Conservation (phyloP, 805 yeast genomes). For the Kodamaea restingae region DNA sequence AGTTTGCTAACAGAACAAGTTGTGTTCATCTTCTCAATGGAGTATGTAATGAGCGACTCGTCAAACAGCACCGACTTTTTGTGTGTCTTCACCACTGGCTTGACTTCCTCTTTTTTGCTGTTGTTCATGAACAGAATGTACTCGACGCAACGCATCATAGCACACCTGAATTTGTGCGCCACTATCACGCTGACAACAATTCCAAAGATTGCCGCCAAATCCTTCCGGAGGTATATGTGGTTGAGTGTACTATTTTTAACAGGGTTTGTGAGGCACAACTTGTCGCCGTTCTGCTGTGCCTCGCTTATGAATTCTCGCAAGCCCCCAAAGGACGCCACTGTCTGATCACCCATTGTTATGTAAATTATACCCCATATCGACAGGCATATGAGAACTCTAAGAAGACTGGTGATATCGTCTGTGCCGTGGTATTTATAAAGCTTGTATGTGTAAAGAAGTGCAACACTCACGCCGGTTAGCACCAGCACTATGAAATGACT, state of each 20-base stretch:
- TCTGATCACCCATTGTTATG: neutral
- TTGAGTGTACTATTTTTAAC: neutral
- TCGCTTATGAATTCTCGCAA: neutral
- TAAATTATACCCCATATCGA: neutral
- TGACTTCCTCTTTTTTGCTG: constrained; percentile 6
- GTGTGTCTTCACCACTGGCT: constrained; percentile 7
- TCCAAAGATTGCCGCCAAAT: constrained; percentile 9
- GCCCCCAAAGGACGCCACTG: neutral
- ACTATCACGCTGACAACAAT: constrained; percentile 12
- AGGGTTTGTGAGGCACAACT: neutral
- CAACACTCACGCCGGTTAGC: neutral
- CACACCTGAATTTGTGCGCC: constrained; percentile 11
- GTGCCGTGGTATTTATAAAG: neutral
- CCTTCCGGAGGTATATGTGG: constrained; percentile 13
- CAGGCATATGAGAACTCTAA: neutral
- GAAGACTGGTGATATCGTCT: neutral
- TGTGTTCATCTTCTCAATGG: constrained; percentile 10
- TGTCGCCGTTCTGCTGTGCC: neutral
- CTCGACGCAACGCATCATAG: constrained; percentile 15
- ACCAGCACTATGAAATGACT: neutral
- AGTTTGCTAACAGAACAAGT: neutral
- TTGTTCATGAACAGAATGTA: constrained; percentile 14
- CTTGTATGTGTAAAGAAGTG: constrained; percentile 1
- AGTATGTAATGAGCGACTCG: constrained; percentile 13
- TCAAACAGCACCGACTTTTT: constrained; percentile 19